These are phyloP conservation scores for Collybiopsis luxurians DNA, from an alignment of 768 basidiomycete genomes.

Conservation along the genomic window DNA sequence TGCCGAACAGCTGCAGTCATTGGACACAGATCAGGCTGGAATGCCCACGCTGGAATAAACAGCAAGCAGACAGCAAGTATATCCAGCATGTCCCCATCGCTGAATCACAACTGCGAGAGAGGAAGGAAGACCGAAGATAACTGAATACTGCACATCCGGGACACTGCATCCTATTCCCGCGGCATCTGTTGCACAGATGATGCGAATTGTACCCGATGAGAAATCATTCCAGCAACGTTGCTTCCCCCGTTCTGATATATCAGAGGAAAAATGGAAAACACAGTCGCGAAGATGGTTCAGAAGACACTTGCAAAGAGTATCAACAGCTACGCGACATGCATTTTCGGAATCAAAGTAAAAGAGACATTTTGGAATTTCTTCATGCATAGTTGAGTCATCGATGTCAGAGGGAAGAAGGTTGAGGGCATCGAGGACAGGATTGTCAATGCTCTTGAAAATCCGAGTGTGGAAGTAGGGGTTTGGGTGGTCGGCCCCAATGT, in stretches of 20 bases:
- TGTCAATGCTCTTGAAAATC: constrained; percentile 9
- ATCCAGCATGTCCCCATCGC: constrained; percentile 17
- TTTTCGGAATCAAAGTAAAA: constrained; percentile 15
- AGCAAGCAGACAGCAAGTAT: constrained; percentile 9
- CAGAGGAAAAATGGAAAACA: constrained; percentile 17
- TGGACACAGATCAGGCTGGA: not conserved
- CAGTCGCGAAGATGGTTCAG: constrained; percentile 14
- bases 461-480: constrained; percentile 22
- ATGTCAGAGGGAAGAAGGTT: constrained; percentile 14
- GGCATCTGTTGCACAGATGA: constrained; percentile 28
- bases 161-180: constrained; percentile 31
- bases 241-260: constrained; percentile 19
- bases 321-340: constrained; percentile 5
- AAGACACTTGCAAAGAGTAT: constrained; percentile 13
- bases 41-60: constrained; percentile 15
- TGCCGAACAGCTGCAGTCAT: not conserved
- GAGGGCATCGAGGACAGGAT: constrained; percentile 17
- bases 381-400: constrained; percentile 3
- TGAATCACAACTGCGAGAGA: constrained; percentile 15
- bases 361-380: constrained; percentile 13
- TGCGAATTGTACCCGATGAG: constrained; percentile 11
- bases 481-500: constrained; percentile 21
- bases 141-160: constrained; percentile 19
- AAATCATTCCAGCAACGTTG: constrained; percentile 16
- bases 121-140: constrained; percentile 19